Conservation (phyloP, 2,329 filamentous ascomycete genomes). For the Escovopsis sp. region DNA sequence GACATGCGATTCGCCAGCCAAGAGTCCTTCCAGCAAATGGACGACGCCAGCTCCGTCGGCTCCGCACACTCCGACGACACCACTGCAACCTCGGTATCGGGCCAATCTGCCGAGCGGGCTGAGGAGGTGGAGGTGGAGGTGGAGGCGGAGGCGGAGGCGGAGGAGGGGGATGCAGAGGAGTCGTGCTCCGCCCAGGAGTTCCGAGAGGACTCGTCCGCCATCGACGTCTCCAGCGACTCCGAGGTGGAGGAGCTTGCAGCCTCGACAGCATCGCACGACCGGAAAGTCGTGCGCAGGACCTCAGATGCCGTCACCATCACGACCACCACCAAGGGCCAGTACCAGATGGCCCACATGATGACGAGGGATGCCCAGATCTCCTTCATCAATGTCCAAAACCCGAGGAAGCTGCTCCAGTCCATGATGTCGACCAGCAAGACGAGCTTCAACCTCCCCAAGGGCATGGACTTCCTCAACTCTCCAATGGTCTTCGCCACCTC, state of each 20-base stretch:
- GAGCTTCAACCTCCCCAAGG: conserved; percentile 1
- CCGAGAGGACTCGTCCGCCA: background rate
- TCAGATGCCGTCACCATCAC: too few species aligned
- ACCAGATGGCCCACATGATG: conserved; percentile 1
- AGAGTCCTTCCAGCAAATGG: conserved; percentile 1
- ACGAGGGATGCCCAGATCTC: conserved; percentile 1
- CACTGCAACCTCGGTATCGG: conserved; percentile 1
- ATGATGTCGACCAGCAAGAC: conserved; percentile 1
- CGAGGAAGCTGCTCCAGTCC: conserved; percentile 2
- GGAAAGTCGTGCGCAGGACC: background rate
- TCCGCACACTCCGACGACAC: conserved; percentile 4
- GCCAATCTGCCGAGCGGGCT: conserved; percentile 1
- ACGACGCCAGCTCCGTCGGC: conserved; percentile 1
- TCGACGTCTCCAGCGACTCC: background rate
- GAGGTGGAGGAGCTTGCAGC: background rate
- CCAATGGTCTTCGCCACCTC: conserved; percentile 4
- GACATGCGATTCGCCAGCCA: background rate
- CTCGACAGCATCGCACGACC: background rate
- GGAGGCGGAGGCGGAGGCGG: too few species aligned
- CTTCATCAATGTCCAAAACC: conserved; percentile 3
- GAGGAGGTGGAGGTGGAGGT: too few species aligned
- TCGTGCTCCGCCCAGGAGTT: background rate
- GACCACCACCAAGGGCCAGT: background rate
- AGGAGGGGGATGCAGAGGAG: conserved; percentile 1
- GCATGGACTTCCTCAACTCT: conserved; percentile 1